phyloP scores from a whole-genome alignment of 495 filamentous ascomycete species.

The Evernia prunastri region DNA sequence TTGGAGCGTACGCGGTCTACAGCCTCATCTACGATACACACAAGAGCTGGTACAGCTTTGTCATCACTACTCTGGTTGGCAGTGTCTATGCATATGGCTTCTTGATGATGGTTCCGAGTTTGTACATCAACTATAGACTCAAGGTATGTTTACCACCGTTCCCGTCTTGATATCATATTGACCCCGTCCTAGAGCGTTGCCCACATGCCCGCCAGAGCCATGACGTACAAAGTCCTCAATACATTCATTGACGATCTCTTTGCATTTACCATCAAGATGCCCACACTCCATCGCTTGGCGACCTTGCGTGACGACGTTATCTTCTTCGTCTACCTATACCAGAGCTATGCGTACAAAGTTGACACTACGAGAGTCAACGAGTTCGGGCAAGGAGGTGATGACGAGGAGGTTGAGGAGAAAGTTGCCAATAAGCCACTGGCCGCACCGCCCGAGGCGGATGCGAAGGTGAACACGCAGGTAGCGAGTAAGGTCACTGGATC shows the following conservation, averaged over 20 bases:
- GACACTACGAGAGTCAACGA: slow-evolving; percentile 93
- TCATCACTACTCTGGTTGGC: slow-evolving; percentile 86
- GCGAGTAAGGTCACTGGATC: background rate
- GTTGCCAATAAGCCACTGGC: slow-evolving; percentile 37
- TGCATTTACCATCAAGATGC: slow-evolving; percentile 99
- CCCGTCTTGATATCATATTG: slow-evolving; percentile 20
- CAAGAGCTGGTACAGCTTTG: slow-evolving; percentile 96
- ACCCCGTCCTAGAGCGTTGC: slow-evolving; percentile 59
- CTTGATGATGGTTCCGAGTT: slow-evolving; percentile 95
- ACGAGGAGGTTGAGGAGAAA: slow-evolving; percentile 62
- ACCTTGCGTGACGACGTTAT: slow-evolving; percentile 94
- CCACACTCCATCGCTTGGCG: slow-evolving; percentile 86
- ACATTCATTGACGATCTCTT: slow-evolving; percentile 85
- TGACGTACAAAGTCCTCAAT: slow-evolving; percentile 93
- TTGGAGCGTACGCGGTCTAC: slow-evolving; percentile 84
- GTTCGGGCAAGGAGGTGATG: slow-evolving; percentile 92
- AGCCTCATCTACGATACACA: slow-evolving; percentile 88
- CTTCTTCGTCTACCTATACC: slow-evolving; percentile 98
- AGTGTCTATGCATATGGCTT: slow-evolving; percentile 98
- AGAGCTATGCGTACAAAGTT: slow-evolving; percentile 85
- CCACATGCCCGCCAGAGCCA: slow-evolving; percentile 91
- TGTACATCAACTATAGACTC: slow-evolving; percentile 98
- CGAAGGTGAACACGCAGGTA: background rate
- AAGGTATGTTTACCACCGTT: slow-evolving; percentile 45
- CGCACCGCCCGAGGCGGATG: slow-evolving; percentile 25